Evolutionary conservation across 2,329 filamentous ascomycete genomes (phyloP).

Genomic region (Bipolaris victoriae): DNA sequence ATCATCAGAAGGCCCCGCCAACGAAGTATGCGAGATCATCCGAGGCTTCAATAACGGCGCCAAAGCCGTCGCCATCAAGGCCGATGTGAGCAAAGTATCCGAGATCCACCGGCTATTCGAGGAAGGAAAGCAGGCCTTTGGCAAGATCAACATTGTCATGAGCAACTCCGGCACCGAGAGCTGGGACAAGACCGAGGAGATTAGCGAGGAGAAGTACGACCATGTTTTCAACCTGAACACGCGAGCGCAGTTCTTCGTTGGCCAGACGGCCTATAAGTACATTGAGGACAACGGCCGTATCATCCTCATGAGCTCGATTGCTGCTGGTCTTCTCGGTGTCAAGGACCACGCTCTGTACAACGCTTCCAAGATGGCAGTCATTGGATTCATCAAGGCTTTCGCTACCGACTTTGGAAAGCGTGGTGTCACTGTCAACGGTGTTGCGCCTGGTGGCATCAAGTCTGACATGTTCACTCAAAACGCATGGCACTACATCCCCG

Average conservation of each 20-base stretch:
- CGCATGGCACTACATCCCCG: conserved; percentile 59
- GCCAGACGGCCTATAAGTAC: conserved; percentile 75
- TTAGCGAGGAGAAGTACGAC: conserved; percentile 73
- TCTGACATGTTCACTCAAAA: conserved; percentile 78
- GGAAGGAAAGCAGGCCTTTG: conserved; percentile 52
- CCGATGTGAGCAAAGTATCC: conserved; percentile 60
- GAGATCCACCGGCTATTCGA: conserved; percentile 66
- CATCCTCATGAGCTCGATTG: conserved; percentile 76
- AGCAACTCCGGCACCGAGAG: conserved; percentile 66
- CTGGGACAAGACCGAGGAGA: conserved; percentile 72
- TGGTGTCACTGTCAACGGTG: conserved; percentile 74
- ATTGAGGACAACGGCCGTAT: conserved; percentile 73
- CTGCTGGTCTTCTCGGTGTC: conserved; percentile 69
- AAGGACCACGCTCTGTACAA: conserved; percentile 76
- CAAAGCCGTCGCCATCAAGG: conserved; percentile 64
- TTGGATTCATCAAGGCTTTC: conserved; percentile 74
- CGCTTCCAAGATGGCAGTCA: conserved; percentile 73
- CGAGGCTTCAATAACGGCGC: conserved; percentile 55
- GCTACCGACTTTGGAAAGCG: conserved; percentile 72
- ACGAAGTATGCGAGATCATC: conserved; percentile 57
- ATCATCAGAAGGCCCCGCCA: conserved; percentile 57
- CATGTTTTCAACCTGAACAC: conserved; percentile 73
- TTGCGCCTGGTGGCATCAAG: conserved; percentile 75
- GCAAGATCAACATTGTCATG: conserved; percentile 57
- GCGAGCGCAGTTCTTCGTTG: conserved; percentile 77